Base-by-base conservation (phyloP, 495 filamentous ascomycete species). In the Penicillium coffeae region DNA sequence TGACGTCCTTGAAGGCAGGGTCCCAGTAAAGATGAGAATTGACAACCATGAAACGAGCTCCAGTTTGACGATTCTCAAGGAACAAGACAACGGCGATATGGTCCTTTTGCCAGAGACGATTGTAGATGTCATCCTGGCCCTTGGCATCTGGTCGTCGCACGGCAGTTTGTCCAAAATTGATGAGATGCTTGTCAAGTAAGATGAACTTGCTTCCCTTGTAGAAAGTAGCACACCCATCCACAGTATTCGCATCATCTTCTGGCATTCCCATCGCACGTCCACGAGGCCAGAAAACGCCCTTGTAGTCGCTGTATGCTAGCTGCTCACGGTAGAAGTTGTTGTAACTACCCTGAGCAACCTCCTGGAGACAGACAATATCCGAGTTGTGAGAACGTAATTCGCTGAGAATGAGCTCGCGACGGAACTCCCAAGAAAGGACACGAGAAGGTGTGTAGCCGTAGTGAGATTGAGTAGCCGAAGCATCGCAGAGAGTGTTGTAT, bases 21-120 rank as follows among this genome's bases (percentile, higher is more conserved):
- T 98, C 90, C 93, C 93, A 97, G 62, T 87, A 90, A 35, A 97
- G 76, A 70, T 98, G 93, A 3, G 88, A 86, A 57, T 97, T 97
- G 21, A 87, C 89, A 9, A 96, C 83, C 39, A 98, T 94, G 48
- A 97, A 73, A 13, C 94, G 83, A 1, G 88, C 81, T 2, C 93
- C 93, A 2, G 91, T 97, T 48, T 75, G 68, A 13, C 90, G 79
- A 57, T 95, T 96, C 65, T 97, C 94, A 42, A 97, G 77, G 68
- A 98, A 93, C 46, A 87, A 76, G 21, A 95, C 80, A 15, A 95
- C 81, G 10, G 87, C 92, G 56, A 98, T 95, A 59, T 97, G 88
- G 70, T 98, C 93, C 70, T 91, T 87, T 49, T 91, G 90, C 93
- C 96, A 97, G 14, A 97, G 83, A 10, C 93, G 85, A 63, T 98